Conservation (phyloP, 1,284 basidiomycete genomes). For the Rhodotorula sp. region DNA sequence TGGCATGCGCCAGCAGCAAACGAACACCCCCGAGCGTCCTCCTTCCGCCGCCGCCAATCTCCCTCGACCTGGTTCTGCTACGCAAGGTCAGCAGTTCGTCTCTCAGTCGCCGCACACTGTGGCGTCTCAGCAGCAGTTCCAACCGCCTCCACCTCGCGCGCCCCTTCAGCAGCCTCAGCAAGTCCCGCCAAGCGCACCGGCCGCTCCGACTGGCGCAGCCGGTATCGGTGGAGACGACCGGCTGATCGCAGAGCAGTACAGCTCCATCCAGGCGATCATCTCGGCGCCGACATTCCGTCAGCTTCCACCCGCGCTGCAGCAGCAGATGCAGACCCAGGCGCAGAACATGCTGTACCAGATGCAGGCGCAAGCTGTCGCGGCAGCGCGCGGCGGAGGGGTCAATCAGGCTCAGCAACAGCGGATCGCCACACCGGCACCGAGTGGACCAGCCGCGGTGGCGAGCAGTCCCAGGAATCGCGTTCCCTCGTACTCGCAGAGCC, state of each 20-base stretch:
- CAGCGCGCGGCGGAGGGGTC: neutral
- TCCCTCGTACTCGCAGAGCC: slow-evolving; percentile 21
- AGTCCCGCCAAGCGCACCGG: neutral
- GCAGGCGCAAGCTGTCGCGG: slow-evolving; percentile 25
- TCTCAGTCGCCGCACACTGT: too few species aligned
- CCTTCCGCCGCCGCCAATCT: too few species aligned
- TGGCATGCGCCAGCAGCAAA: too few species aligned
- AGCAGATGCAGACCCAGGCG: slow-evolving; percentile 25
- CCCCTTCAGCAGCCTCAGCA: too few species aligned
- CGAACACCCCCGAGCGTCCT: too few species aligned
- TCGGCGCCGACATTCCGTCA: slow-evolving; percentile 24
- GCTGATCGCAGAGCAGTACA: slow-evolving; percentile 22
- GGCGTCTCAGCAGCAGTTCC: too few species aligned
- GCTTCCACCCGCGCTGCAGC: slow-evolving; percentile 26
- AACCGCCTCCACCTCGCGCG: too few species aligned
- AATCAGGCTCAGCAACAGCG: neutral
- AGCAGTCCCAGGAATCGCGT: neutral
- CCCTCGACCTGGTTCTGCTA: too few species aligned
- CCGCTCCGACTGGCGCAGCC: neutral
- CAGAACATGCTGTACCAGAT: slow-evolving; percentile 26
- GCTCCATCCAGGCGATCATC: slow-evolving; percentile 29
- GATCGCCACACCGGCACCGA: slow-evolving; percentile 5
- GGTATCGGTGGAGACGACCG: neutral
- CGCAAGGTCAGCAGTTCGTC: too few species aligned
- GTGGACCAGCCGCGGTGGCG: neutral